A percentile compares a stretch with the other conserved stretches of the same genome.
phyloP scores from a whole-genome alignment of 2,329 filamentous ascomycete genomes.

The Paraconiothyrium brasiliense region DNA sequence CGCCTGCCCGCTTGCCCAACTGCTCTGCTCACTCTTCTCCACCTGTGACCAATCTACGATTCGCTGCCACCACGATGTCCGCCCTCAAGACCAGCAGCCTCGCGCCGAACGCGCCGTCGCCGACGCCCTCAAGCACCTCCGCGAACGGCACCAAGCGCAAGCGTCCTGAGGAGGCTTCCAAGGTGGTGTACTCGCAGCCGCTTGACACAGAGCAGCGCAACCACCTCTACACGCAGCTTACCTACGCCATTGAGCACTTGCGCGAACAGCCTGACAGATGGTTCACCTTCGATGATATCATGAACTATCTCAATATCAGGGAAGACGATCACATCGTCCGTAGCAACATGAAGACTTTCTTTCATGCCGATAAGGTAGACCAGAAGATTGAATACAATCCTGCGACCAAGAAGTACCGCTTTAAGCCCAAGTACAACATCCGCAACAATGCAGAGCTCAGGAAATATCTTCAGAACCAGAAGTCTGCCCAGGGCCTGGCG shows the following conservation, averaged over 20 bases:
- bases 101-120: slow-evolving; percentile 64
- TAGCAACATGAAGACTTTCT: slow-evolving; percentile 68
- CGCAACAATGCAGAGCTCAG: slow-evolving; percentile 80
- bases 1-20: slow-evolving; percentile 20
- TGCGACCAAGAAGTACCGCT: slow-evolving; percentile 76
- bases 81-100: slow-evolving; percentile 44
- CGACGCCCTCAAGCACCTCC: slow-evolving; percentile 60
- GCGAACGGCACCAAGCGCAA: slow-evolving; percentile 62
- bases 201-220: slow-evolving; percentile 77
- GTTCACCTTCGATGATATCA: slow-evolving; percentile 77
- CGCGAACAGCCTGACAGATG: slow-evolving; percentile 68
- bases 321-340: slow-evolving; percentile 66
- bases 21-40: slow-evolving; percentile 20
- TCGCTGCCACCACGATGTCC: slow-evolving; percentile 39
- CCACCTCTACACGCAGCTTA: slow-evolving; percentile 86
- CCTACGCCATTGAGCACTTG: slow-evolving; percentile 76
- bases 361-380: slow-evolving; percentile 66
- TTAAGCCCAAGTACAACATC: slow-evolving; percentile 86
- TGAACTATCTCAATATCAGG: slow-evolving; percentile 80
- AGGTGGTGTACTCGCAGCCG: slow-evolving; percentile 76
- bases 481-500: slow-evolving; percentile 79
- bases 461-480: slow-evolving; percentile 80
- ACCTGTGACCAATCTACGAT: neutral
- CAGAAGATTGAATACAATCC: slow-evolving; percentile 69
- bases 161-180: slow-evolving; percentile 62